phyloP scores from a whole-genome alignment of 257 asterid genomes.

The Coffea eugenioides region DNA sequence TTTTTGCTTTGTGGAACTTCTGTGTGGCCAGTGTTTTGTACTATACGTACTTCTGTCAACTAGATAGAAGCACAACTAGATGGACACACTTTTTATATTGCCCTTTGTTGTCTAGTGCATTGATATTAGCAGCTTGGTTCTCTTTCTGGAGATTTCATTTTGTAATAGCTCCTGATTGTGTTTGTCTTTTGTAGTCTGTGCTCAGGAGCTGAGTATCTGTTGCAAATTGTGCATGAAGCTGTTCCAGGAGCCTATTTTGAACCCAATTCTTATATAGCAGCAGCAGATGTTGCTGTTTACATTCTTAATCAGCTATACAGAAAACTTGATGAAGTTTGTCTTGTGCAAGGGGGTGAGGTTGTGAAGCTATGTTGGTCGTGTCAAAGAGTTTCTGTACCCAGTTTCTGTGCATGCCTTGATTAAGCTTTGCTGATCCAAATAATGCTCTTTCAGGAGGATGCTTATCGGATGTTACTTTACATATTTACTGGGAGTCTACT shows the following conservation, averaged over 20 bases:
- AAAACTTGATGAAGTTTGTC: conserved; percentile 90
- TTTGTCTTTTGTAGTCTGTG: conserved; percentile 59
- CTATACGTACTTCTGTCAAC: not conserved
- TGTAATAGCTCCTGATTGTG: conserved; percentile 24
- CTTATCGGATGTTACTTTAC: conserved; percentile 73
- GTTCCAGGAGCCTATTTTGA: conserved; percentile 59
- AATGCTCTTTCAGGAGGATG: conserved; percentile 74
- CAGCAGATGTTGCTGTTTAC: conserved; percentile 66
- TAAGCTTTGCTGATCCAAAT: conserved; percentile 14
- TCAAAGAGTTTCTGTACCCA: conserved; percentile 6
- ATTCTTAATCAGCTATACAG: conserved; percentile 72
- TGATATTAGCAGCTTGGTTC: conserved; percentile 5
- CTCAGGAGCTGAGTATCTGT: conserved; percentile 89
- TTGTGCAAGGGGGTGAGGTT: conserved; percentile 95
- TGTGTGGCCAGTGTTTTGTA: not conserved
- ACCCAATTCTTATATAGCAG: conserved; percentile 40
- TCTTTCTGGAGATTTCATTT: conserved; percentile 18
- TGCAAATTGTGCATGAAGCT: conserved; percentile 76
- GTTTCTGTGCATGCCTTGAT: conserved; percentile 10
- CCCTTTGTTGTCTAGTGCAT: not conserved
- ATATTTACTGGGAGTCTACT: conserved; percentile 67
- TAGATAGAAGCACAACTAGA: too few relatives aligned
- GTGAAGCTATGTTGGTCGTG: conserved; percentile 24
- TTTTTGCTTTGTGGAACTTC: not conserved
- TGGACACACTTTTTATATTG: too few relatives aligned